Conservation (phyloP, 257 asterid species). For the Paraleonurus japonicus region DNA sequence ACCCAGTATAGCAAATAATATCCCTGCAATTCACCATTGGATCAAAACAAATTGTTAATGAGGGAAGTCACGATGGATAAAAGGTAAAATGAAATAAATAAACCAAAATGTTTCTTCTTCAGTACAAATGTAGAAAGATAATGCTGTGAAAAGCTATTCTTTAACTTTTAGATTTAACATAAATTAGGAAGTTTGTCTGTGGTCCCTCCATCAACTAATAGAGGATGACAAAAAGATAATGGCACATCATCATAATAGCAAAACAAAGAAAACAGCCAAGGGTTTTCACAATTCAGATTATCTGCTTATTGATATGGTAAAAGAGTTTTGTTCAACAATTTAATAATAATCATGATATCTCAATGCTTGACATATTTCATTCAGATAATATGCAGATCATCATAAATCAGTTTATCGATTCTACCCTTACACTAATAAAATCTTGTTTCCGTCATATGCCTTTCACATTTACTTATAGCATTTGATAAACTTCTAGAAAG, state of each 20-base stretch:
- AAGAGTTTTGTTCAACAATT: background rate
- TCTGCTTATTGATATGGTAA: background rate
- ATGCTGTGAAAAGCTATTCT: background rate
- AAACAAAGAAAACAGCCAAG: background rate
- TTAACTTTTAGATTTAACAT: background rate
- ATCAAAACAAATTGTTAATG: conserved; percentile 6
- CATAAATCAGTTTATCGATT: background rate
- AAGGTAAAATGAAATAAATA: background rate
- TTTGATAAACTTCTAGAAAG: background rate
- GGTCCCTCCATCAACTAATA: background rate
- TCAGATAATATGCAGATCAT: background rate
- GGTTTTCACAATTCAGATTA: background rate
- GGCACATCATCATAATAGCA: background rate
- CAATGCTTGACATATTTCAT: background rate
- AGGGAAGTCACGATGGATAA: background rate
- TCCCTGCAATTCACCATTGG: conserved; percentile 47
- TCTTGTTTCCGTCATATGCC: background rate
- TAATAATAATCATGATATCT: background rate
- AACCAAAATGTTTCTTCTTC: background rate
- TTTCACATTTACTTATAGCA: background rate
- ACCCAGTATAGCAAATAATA: conserved; percentile 81
- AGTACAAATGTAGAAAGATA: background rate
- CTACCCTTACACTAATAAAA: background rate
- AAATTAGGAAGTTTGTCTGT: background rate
- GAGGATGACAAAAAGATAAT: background rate